These are phyloP conservation scores for Boletus subparvulus DNA, from an alignment of 768 basidiomycete genomes.

Conservation along the genomic window DNA sequence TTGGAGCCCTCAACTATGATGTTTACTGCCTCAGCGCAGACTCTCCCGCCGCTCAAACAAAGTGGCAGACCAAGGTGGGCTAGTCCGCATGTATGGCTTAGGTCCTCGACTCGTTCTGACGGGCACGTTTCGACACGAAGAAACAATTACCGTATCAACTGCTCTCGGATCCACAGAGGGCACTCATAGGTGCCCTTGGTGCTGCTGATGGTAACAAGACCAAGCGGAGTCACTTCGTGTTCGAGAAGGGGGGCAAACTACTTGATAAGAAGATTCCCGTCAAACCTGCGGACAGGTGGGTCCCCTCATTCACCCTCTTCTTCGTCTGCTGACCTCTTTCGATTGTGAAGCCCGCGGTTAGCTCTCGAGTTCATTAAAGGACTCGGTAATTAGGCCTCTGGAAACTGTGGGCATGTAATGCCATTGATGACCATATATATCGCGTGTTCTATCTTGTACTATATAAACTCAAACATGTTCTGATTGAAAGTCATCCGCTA, in stretches of 20 bases:
- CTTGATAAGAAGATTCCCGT: slow-evolving; percentile 84
- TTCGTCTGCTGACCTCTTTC: background rate
- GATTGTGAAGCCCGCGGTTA: slow-evolving; percentile 49
- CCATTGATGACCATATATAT: slow-evolving; percentile 4
- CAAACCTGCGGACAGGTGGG: slow-evolving; percentile 80
- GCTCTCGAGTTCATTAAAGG: slow-evolving; percentile 71
- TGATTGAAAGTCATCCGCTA: background rate
- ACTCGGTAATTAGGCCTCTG: slow-evolving; percentile 8
- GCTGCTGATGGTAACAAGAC: slow-evolving; percentile 79
- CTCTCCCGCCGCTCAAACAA: slow-evolving; percentile 66
- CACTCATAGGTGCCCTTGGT: slow-evolving; percentile 78
- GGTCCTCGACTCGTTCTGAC: background rate
- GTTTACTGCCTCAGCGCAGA: slow-evolving; percentile 88
- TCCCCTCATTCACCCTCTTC: background rate
- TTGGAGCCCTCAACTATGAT: slow-evolving; percentile 58
- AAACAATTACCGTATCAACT: slow-evolving; percentile 84
- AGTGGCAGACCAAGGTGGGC: slow-evolving; percentile 84
- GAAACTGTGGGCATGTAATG: background rate
- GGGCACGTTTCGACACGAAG: slow-evolving; percentile 37
- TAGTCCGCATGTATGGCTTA: background rate
- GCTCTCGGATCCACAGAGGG: slow-evolving; percentile 84
- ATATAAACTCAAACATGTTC: background rate
- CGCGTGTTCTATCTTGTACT: slow-evolving; percentile 7
- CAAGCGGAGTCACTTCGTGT: slow-evolving; percentile 91
- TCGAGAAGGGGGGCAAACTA: slow-evolving; percentile 88